phyloP scores from a whole-genome alignment of 2,329 filamentous ascomycete species.

The Cytospora piceicola region DNA sequence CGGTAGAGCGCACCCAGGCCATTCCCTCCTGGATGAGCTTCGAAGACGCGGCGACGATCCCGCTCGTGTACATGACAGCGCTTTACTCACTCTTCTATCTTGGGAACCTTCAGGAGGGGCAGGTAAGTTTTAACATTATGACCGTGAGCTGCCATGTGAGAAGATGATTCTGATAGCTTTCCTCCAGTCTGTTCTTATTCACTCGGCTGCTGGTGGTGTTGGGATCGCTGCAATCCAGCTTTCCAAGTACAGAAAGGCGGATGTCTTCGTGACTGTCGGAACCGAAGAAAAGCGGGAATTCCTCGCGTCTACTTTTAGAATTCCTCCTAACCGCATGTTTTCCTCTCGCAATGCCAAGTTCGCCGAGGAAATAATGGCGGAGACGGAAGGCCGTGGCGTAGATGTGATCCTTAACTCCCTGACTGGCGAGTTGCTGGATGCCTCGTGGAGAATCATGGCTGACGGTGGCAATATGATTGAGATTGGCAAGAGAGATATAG shows the following conservation, averaged over 20 bases:
- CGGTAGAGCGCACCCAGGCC: background rate
- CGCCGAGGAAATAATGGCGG: slow-evolving; percentile 33
- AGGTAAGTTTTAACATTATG: background rate
- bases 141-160: too few species aligned
- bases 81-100: slow-evolving; percentile 26
- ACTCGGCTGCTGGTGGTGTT: slow-evolving; percentile 36
- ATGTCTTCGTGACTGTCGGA: slow-evolving; percentile 41
- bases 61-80: too few species aligned
- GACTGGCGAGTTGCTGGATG: slow-evolving; percentile 36
- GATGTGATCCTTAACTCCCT: slow-evolving; percentile 39
- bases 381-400: slow-evolving; percentile 38
- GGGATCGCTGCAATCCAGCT: slow-evolving; percentile 35
- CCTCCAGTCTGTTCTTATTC: slow-evolving; percentile 35
- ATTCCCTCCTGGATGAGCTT: too few species aligned
- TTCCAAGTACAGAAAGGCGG: slow-evolving; percentile 1
- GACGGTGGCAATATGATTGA: slow-evolving; percentile 41
- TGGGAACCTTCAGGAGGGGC: background rate
- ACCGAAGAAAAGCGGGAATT: slow-evolving; percentile 38
- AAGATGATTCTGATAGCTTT: background rate
- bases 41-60: too few species aligned
- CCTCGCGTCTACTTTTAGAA: slow-evolving; percentile 35
- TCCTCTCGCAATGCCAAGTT: slow-evolving; percentile 38
- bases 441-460: slow-evolving; percentile 40
- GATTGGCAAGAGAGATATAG: slow-evolving; percentile 32
- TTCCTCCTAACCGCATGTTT: slow-evolving; percentile 41